Evolutionary conservation across 208 protist species (phyloP).

Genomic region (Crithidia thermophila): DNA sequence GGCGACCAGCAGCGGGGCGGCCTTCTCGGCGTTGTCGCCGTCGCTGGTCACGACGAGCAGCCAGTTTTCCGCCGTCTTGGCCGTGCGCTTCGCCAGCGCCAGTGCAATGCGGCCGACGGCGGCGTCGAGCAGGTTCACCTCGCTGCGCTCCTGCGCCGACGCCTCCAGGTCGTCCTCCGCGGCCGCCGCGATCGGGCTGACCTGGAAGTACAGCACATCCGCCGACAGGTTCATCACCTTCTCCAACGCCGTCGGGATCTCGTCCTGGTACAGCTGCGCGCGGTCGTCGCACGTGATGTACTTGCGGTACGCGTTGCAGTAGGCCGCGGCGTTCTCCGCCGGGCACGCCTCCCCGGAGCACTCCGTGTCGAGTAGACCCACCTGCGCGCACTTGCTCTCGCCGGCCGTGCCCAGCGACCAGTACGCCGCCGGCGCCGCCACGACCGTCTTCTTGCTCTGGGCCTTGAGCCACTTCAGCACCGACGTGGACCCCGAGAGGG

Average conservation of each 20-base stretch:
- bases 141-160: conserved; percentile 39
- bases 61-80: conserved; percentile 58
- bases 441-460: conserved; percentile 33
- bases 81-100: conserved; percentile 45
- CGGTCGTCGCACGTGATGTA: conserved; percentile 50
- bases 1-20: conserved; percentile 58
- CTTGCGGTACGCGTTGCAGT: conserved; percentile 63
- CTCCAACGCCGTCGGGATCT: conserved; percentile 44
- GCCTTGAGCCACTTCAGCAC: conserved; percentile 54
- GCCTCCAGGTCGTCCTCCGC: conserved; percentile 15
- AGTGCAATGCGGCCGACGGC: conserved; percentile 58
- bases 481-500: conserved; percentile 38
- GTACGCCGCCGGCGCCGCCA: conserved; percentile 55
- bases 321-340: conserved; percentile 20
- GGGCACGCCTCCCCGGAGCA: conserved; percentile 48
- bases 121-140: conserved; percentile 74
- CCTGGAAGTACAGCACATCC: conserved; percentile 68
- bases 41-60: conserved; percentile 65
- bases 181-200: conserved; percentile 24
- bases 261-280: conserved; percentile 51
- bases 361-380: conserved; percentile 69
- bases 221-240: conserved; percentile 40
- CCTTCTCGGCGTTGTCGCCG: conserved; percentile 33
- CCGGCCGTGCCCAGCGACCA: conserved; percentile 35
- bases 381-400: conserved; percentile 24